phyloP scores from a whole-genome alignment of 257 asterid genomes.

The Penstemon davidsonii region DNA sequence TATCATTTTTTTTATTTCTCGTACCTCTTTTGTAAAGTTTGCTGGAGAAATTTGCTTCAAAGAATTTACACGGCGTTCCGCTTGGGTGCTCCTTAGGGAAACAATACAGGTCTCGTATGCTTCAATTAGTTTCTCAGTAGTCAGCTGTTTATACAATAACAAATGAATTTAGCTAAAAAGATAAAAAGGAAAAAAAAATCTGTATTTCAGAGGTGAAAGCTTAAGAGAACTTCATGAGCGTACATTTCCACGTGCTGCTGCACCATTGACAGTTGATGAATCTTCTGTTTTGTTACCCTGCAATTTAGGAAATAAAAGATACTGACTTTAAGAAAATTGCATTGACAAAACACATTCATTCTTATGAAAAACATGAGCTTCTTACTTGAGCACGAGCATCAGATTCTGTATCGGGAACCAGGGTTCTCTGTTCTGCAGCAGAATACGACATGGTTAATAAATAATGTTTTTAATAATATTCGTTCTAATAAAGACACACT shows the following conservation, averaged over 20 bases:
- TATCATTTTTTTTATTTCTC: conserved; percentile 3
- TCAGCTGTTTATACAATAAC: conserved; percentile 45
- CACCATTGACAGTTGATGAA: conserved; percentile 40
- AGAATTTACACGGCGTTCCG: conserved; percentile 64
- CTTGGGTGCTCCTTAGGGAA: conserved; percentile 53
- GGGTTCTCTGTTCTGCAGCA: conserved; percentile 58
- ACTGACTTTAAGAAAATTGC: conserved; percentile 8
- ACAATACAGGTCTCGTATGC: conserved; percentile 65
- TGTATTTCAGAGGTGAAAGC: conserved; percentile 4
- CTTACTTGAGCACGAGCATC: conserved; percentile 49
- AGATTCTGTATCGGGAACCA: conserved; percentile 28
- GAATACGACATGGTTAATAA: conserved; percentile 33
- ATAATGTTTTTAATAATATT: not conserved
- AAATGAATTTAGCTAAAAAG: conserved; percentile 29
- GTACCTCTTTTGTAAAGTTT: conserved; percentile 89
- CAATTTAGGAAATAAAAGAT: conserved; percentile 28
- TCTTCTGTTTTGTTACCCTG: conserved; percentile 46
- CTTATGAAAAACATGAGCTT: conserved; percentile 22
- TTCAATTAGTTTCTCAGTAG: conserved; percentile 69
- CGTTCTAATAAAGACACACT: not conserved
- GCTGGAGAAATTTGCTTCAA: conserved; percentile 70
- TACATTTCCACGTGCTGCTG: conserved; percentile 48
- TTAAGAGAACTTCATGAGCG: conserved; percentile 20
- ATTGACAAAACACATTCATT: conserved; percentile 19
- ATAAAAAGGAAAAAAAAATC: conserved; percentile 15